A percentile compares a stretch with the other conserved stretches of the same genome.
These are phyloP conservation scores for Crucibulum laeve DNA, from an alignment of 768 basidiomycete genomes.

Conservation along the genomic window DNA sequence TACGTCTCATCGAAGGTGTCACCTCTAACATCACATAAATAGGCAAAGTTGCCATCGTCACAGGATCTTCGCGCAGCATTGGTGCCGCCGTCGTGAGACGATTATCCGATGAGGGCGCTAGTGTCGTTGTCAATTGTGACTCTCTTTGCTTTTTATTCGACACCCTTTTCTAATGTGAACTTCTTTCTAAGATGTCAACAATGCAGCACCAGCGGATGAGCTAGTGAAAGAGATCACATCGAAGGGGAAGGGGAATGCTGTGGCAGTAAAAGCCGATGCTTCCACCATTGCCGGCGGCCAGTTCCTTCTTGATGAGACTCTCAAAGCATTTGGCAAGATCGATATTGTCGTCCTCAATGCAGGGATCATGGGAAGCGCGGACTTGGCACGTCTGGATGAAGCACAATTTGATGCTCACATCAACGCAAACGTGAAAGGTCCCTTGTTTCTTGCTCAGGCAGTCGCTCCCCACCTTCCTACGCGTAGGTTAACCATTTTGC, in stretches of 20 bases:
- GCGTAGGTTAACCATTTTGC: conserved; percentile 26
- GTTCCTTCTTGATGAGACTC: conserved; percentile 41
- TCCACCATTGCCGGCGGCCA: conserved; percentile 42
- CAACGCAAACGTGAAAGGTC: conserved; percentile 54
- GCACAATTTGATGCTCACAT: conserved; percentile 45
- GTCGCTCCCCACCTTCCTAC: conserved; percentile 36
- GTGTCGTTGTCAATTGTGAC: conserved; percentile 50
- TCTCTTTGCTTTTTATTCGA: neutral
- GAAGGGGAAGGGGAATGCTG: conserved; percentile 39
- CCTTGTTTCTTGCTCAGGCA: conserved; percentile 49
- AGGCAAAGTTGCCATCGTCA: conserved; percentile 53
- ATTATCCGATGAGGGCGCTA: conserved; percentile 53
- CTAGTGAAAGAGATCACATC: conserved; percentile 43
- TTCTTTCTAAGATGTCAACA: conserved; percentile 24
- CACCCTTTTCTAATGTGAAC: neutral
- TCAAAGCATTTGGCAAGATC: conserved; percentile 44
- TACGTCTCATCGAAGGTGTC: too few relatives aligned
- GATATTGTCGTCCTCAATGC: conserved; percentile 61
- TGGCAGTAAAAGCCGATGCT: conserved; percentile 50
- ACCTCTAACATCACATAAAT: neutral
- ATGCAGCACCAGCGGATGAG: conserved; percentile 34
- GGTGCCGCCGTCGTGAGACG: conserved; percentile 51
- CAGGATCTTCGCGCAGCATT: conserved; percentile 59
- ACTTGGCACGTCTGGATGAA: conserved; percentile 46
- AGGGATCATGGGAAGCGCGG: conserved; percentile 48